Conservation (phyloP, 2,329 filamentous ascomycete species). For the Coniochaeta sp. region DNA sequence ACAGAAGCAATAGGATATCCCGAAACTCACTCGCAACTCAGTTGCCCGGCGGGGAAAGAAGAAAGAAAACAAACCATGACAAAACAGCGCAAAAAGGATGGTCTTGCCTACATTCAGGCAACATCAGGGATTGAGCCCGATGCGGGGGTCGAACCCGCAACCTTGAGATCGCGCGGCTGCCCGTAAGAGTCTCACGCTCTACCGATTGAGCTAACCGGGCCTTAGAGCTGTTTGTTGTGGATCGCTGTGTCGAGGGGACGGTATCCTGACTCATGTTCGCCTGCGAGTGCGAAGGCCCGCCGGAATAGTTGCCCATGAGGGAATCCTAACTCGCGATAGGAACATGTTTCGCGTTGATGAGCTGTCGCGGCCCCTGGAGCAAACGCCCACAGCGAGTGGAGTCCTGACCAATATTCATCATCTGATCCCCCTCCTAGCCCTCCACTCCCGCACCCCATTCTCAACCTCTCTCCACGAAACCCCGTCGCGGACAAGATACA, state of each 20-base stretch:
- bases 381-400: neutral
- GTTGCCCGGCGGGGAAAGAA: too few relatives aligned
- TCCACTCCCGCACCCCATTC: constrained; percentile 72
- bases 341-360: too few relatives aligned
- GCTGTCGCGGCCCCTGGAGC: neutral
- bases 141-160: neutral
- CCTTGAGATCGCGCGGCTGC: neutral
- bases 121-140: neutral
- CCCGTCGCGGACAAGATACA: constrained; percentile 75
- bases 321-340: neutral
- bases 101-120: too few relatives aligned
- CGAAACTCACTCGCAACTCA: too few relatives aligned
- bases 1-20: too few relatives aligned
- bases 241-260: neutral
- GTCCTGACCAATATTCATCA: neutral
- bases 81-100: too few relatives aligned
- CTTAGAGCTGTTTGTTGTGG: neutral
- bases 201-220: constrained; percentile 61
- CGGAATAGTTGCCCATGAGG: neutral
- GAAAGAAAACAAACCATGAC: too few relatives aligned
- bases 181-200: constrained; percentile 64
- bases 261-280: neutral
- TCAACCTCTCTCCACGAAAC: constrained; percentile 72
- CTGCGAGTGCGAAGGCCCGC: neutral
- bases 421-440: constrained; percentile 52